Conservation (phyloP, 106 monocot genomes). For the Dioscorea alata region DNA sequence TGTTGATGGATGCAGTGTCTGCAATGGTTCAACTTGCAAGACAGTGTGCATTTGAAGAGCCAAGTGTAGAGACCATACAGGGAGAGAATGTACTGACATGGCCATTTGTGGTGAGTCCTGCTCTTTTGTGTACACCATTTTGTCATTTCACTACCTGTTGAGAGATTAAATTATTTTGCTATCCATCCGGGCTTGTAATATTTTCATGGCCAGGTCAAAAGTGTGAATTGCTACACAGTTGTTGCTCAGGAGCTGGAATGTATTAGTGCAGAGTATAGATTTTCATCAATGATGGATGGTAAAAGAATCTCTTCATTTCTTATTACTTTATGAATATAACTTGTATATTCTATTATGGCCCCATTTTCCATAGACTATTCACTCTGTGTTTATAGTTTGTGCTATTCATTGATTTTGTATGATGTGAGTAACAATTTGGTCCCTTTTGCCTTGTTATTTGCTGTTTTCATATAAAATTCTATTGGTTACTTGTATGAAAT, state of each 20-base stretch:
- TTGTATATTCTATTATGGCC: no score
- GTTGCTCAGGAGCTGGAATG: conserved; percentile 62
- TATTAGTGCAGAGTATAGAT: conserved; percentile 60
- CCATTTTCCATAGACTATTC: no score
- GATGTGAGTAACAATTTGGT: no score
- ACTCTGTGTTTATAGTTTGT: no score
- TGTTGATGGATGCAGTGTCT: conserved; percentile 54
- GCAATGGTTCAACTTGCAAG: conserved; percentile 91
- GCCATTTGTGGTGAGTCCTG: conserved; percentile 75
- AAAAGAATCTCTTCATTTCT: neutral
- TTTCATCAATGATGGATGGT: conserved; percentile 89
- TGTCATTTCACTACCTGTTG: no score
- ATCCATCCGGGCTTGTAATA: no score
- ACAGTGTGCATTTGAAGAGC: conserved; percentile 96
- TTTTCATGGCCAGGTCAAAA: conserved; percentile 53
- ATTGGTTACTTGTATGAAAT: no score
- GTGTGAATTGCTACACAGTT: conserved; percentile 83
- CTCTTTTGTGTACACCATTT: neutral
- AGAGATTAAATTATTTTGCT: no score
- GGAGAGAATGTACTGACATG: conserved; percentile 97
- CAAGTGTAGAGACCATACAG: conserved; percentile 69
- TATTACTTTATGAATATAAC: no score
- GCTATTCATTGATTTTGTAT: no score
- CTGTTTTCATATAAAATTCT: no score
- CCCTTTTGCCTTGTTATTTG: no score